Base-by-base conservation (phyloP, 2,329 filamentous ascomycete species). In the Aspergillaceae sp. region DNA sequence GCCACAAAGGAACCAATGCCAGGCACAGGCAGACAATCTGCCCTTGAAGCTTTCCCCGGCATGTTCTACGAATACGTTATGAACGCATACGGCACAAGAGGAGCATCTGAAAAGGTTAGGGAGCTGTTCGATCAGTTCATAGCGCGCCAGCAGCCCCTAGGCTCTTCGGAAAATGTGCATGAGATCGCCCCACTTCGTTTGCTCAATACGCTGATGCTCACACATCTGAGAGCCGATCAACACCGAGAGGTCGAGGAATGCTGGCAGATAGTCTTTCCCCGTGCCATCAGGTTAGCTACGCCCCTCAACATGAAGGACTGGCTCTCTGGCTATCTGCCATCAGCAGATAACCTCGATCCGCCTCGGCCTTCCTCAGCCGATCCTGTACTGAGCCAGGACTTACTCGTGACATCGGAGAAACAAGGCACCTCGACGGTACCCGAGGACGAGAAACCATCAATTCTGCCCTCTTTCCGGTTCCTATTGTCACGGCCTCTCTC, bases 151-250 rank as follows among this genome's bases (percentile, higher is more conserved):
- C 50, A 41, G 40, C 11, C 51, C 42, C 27, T 45, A 5, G 29
- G 29, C n/a, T 10, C 51, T 37, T 9, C 42, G 7, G 50, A 47
- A 11, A 46, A 58, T 41, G 44, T 47, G 7, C 42, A 51, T 11
- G 59, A 68, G 7, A 50, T 63, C 1, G 66, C 77, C 10, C 78
- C 82, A 0, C 65, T 80, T 2, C 63, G 69, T 10, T 66, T 90
- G 45, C 66, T 86, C 26, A 73, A 74, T 42, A 75, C 82, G 6
- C 65, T 91, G 48, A 90, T 95, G 84, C 69, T 75, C 26, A 74
- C 80, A 0, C 77, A 86, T 57, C 68, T 80, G 38, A 69, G 74
- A 43, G 76, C 82, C 11, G 66, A 72, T 35, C 73, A 82, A 26
- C 76, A 80, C 53, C 69, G 76, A 4, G 74, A 78, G 43, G 80